These are phyloP conservation scores for Terfezia claveryi DNA, from an alignment of 495 filamentous ascomycete species.

Conservation along the genomic window DNA sequence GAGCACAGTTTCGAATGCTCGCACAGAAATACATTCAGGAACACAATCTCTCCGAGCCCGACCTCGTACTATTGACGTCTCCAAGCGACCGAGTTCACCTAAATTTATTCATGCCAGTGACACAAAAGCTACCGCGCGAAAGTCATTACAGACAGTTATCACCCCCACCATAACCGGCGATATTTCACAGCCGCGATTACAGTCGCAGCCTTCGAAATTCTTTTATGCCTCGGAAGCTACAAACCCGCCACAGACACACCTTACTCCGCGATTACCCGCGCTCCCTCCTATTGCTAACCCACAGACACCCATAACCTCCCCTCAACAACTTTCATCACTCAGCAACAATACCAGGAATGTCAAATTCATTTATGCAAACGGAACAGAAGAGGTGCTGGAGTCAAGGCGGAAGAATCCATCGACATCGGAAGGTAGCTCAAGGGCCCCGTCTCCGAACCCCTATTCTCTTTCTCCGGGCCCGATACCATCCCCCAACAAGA, in stretches of 20 bases:
- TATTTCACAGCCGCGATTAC: no score
- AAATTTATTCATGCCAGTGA: no score
- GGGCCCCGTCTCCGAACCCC: slow-evolving; percentile 7
- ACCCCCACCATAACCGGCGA: no score
- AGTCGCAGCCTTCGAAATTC: no score
- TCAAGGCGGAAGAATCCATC: slow-evolving; percentile 7
- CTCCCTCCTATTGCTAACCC: slow-evolving; percentile 1
- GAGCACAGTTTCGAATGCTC: no score
- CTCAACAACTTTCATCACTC: slow-evolving; percentile 5
- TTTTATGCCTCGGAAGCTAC: no score
- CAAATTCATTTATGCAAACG: slow-evolving; percentile 20
- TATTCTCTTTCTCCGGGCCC: slow-evolving; percentile 4
- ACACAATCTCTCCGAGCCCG: no score
- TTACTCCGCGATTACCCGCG: neutral
- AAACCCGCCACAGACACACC: neutral
- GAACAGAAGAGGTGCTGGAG: slow-evolving; percentile 15
- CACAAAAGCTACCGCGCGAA: no score
- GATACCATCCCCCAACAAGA: slow-evolving; percentile 6
- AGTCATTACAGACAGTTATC: no score
- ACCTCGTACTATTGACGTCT: no score
- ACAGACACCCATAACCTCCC: slow-evolving; percentile 6
- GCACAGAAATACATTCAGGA: no score
- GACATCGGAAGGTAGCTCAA: slow-evolving; percentile 11
- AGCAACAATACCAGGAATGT: slow-evolving; percentile 11
- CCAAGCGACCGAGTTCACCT: no score